Conservation (phyloP, 1,284 basidiomycete species). For the Wolfiporia cocos region DNA sequence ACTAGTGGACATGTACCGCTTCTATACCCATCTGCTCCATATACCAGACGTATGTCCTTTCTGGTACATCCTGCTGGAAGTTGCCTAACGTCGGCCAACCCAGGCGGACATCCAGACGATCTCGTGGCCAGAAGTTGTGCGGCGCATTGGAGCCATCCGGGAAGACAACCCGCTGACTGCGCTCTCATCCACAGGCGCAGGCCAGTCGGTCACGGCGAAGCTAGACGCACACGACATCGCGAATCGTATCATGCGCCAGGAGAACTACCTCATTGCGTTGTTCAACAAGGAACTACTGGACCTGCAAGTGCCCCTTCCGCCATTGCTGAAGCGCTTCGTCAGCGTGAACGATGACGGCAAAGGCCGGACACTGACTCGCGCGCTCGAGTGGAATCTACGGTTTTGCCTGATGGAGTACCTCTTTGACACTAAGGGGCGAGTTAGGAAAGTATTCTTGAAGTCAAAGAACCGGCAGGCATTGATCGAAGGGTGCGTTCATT, state of each 20-base stretch:
- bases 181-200: conserved; percentile 58
- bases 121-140: conserved; percentile 93
- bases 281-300: conserved; percentile 97
- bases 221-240: conserved; percentile 97
- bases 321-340: conserved; percentile 43
- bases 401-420: conserved; percentile 94
- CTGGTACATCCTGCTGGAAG: background rate
- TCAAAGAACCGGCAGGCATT: conserved; percentile 73
- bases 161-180: conserved; percentile 87
- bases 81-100: conserved; percentile 2
- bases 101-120: conserved; percentile 97
- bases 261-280: conserved; percentile 96
- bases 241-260: conserved; percentile 94
- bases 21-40: conserved; percentile 76
- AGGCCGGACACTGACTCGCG: conserved; percentile 77
- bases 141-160: conserved; percentile 82
- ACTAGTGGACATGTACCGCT: conserved; percentile 89
- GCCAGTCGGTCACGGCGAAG: conserved; percentile 59
- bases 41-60: conserved; percentile 68
- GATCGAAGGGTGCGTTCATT: conserved; percentile 70
- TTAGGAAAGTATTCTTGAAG: conserved; percentile 87
- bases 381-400: conserved; percentile 93
- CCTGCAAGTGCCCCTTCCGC: conserved; percentile 76
- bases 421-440: conserved; percentile 83
- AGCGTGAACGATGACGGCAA: conserved; percentile 47